Evolutionary conservation across 208 protist species (phyloP).

Genomic region (Acanthamoeba lenticulata): DNA sequence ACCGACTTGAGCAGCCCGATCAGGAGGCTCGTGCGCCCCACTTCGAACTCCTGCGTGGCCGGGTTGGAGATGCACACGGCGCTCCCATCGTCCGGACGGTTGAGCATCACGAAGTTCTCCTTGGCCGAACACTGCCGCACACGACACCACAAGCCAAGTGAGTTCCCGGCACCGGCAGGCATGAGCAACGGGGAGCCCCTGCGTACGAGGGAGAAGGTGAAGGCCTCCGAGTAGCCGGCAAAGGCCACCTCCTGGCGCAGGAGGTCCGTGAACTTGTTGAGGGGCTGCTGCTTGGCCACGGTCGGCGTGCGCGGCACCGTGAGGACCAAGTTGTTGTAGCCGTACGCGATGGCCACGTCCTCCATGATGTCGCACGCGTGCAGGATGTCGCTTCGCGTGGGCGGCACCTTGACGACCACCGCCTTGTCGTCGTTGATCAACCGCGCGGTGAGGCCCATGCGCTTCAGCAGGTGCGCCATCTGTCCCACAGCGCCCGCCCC

Average conservation of each 20-base stretch:
- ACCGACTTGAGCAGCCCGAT: conserved; percentile 97
- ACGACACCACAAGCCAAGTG: background rate
- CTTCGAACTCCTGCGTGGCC: conserved; percentile 95
- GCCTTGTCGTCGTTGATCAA: conserved; percentile 70
- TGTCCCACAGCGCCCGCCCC: background rate
- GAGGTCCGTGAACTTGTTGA: conserved; percentile 94
- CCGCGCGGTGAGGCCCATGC: conserved; percentile 52
- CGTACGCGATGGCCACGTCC: conserved; percentile 98
- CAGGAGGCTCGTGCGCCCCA: conserved; percentile 94
- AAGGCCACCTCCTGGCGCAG: conserved; percentile 93
- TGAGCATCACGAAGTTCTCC: conserved; percentile 90
- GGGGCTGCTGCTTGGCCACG: conserved; percentile 91
- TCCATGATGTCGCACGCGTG: conserved; percentile 97
- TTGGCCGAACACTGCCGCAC: conserved; percentile 87
- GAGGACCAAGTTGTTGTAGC: conserved; percentile 95
- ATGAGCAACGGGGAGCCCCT: background rate
- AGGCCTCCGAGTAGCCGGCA: conserved; percentile 96
- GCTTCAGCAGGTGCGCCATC: background rate
- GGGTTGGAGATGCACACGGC: conserved; percentile 93
- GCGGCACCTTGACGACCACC: conserved; percentile 91
- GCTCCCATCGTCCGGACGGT: conserved; percentile 87
- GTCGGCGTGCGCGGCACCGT: conserved; percentile 89
- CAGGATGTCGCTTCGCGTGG: conserved; percentile 95
- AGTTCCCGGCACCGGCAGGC: background rate
- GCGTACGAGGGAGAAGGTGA: conserved; percentile 92